Percentiles rank a stretch among this genome's conserved stretches.
Evolutionary conservation across 345 rosid genomes (phyloP).

Genomic region (Eucalyptus cladocalyx): DNA sequence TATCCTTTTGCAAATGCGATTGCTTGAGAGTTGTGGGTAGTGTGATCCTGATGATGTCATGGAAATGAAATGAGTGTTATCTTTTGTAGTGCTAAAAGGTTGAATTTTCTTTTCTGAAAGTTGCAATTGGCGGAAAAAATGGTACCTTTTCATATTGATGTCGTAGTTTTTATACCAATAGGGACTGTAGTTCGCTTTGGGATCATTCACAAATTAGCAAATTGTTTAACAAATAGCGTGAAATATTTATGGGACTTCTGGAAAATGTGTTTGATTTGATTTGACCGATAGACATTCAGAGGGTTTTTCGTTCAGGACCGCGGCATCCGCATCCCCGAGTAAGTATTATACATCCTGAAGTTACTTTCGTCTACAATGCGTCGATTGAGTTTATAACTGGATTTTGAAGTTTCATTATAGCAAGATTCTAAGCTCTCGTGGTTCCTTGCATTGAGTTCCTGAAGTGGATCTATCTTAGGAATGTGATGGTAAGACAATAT

Average conservation of each 20-base stretch:
- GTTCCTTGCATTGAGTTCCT: background rate
- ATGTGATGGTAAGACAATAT: background rate
- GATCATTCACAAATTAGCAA: background rate
- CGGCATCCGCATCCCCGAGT: constrained; percentile 90
- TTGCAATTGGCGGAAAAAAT: background rate
- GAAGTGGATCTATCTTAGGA: background rate
- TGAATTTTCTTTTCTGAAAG: background rate
- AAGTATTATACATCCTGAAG: constrained; percentile 8
- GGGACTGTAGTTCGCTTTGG: background rate
- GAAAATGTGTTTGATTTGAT: constrained; percentile 26
- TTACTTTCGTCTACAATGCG: background rate
- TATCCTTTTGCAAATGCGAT: constrained; percentile 39
- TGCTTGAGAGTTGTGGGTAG: background rate
- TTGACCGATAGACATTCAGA: constrained; percentile 50
- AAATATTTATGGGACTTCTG: background rate
- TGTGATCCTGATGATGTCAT: background rate
- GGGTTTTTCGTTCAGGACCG: constrained; percentile 73
- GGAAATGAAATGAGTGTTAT: background rate
- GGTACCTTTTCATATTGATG: background rate
- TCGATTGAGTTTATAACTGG: background rate
- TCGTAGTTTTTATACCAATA: background rate
- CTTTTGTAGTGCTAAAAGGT: background rate
- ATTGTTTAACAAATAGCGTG: background rate
- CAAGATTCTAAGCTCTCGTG: background rate
- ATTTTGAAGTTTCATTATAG: background rate